Evolutionary conservation across 179 eudicot genomes (phyloP), one percentile per base, ranked within the genome.

Genomic region (Camellia oleifera): DNA sequence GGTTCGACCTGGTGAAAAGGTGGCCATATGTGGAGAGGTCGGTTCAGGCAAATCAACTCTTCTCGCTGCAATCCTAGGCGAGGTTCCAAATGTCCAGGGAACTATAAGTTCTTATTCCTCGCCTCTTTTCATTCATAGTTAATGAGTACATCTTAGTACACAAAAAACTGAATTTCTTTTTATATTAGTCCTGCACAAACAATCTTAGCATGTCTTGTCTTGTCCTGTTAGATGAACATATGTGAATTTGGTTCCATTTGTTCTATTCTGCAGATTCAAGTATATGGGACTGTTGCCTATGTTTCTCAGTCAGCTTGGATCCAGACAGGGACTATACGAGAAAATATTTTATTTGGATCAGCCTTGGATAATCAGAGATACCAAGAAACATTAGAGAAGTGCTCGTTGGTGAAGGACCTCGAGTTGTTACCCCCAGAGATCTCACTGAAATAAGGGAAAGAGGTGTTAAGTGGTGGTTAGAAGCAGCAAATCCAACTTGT

Each of bases 251-350:
- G 45, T 81, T 69, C 46, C 12, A 12, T 77, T 85, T 32, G 40
- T 4, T 69, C 64, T 8, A 52, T 70, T 68, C 32, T 62, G 15
- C 81, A 92, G 96, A 86, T 88, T 79, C 86, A 88, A 78, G 94
- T 90, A 72, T 84, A 82, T 62, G 94, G 94, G 74, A 87, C 77
- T 23, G 88, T 89, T 53, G 94, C 97, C n/a, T 93, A 93, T 82
- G 95, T 91, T 45, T 89, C 94, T 66, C 97, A 93, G 78, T 90
- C 97, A 57, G 94, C 97, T 62, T 93, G 95, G 95, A 93, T 93
- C 78, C 95, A 90, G 78, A 87, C 97, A 42, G 97, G 97, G 66
- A 88, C 86, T 62, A 91, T 93, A 77, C 92, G 89, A 17, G 94
- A 90, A 0, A 92, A 92, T 79, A 87, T 92, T 69, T 85, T 92